These are phyloP conservation scores for Alternaria sp. DNA, from an alignment of 2,329 filamentous ascomycete genomes.

Conservation along the genomic window DNA sequence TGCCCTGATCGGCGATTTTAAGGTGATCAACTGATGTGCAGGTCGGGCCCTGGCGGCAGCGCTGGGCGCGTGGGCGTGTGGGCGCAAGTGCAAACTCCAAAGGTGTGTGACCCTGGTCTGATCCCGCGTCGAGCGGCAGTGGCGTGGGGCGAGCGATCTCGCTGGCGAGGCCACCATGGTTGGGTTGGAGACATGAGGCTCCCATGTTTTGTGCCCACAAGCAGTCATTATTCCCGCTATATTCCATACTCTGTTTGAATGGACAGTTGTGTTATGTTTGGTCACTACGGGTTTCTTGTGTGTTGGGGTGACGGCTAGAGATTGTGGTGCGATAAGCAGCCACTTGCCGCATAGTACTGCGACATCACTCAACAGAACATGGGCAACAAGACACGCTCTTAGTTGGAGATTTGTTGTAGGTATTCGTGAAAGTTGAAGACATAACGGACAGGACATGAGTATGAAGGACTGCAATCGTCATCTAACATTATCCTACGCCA, in stretches of 20 bases:
- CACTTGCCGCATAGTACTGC: not conserved
- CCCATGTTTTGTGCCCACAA: not conserved
- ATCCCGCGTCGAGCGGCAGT: conserved; percentile 16
- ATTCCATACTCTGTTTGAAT: not conserved
- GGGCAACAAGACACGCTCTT: not conserved
- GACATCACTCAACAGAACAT: not conserved
- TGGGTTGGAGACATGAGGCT: not conserved
- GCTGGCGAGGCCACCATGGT: not conserved
- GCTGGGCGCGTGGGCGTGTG: conserved; percentile 4
- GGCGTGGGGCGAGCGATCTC: conserved; percentile 10
- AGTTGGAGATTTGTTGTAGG: not conserved
- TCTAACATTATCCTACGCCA: conserved; percentile 14
- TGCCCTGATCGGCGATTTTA: conserved; percentile 3
- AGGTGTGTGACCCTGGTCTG: conserved; percentile 3
- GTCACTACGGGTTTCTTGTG: not conserved
- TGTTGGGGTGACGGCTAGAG: not conserved
- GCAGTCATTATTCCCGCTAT: not conserved
- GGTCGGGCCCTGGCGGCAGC: conserved; percentile 4
- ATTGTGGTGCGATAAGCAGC: not conserved
- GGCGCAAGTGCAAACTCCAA: not conserved
- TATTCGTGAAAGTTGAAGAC: not conserved
- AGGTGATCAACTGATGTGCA: conserved; percentile 8
- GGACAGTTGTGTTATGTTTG: not conserved
- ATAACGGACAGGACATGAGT: not conserved
- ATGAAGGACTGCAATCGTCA: not conserved